These are phyloP conservation scores for Pseudisothecium myosuroides DNA, from an alignment of 225 moss, liverwort and hornwort genomes.

Conservation along the genomic window DNA sequence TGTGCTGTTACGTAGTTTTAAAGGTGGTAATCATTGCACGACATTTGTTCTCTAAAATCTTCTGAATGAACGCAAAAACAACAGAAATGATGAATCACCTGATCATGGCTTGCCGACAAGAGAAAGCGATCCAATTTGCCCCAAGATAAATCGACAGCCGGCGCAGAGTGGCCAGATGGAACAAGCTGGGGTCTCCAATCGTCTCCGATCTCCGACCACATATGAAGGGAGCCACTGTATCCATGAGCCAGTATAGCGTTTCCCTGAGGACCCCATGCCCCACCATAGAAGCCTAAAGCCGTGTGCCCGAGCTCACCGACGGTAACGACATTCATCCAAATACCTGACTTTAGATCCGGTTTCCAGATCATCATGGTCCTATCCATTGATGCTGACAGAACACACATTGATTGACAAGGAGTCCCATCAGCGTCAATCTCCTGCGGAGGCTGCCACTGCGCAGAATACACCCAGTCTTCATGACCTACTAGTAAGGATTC, in stretches of 20 bases:
- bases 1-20: not conserved
- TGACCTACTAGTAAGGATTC: constrained; percentile 88
- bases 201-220: constrained; percentile 59
- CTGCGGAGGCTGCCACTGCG: constrained; percentile 75
- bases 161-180: constrained; percentile 85
- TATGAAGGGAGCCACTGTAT: constrained; percentile 83
- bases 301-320: constrained; percentile 94
- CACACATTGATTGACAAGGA: constrained; percentile 43
- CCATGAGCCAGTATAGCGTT: constrained; percentile 87
- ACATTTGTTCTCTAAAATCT: not conserved
- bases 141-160: constrained; percentile 81
- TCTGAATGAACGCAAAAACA: not conserved
- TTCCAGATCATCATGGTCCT: constrained; percentile 97
- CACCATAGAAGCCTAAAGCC: constrained; percentile 88
- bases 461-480: constrained; percentile 95
- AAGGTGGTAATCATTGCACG: not conserved
- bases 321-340: constrained; percentile 93
- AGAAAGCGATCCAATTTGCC: constrained; percentile 74
- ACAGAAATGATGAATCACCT: constrained; percentile 27
- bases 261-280: constrained; percentile 72
- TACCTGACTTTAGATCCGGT: constrained; percentile 68
- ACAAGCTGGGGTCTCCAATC: constrained; percentile 82
- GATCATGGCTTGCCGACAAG: constrained; percentile 86
- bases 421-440: not conserved
- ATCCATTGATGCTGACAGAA: constrained; percentile 97